Base-by-base conservation (phyloP, 805 yeast species). In the Spathaspora hagerdaliae region DNA sequence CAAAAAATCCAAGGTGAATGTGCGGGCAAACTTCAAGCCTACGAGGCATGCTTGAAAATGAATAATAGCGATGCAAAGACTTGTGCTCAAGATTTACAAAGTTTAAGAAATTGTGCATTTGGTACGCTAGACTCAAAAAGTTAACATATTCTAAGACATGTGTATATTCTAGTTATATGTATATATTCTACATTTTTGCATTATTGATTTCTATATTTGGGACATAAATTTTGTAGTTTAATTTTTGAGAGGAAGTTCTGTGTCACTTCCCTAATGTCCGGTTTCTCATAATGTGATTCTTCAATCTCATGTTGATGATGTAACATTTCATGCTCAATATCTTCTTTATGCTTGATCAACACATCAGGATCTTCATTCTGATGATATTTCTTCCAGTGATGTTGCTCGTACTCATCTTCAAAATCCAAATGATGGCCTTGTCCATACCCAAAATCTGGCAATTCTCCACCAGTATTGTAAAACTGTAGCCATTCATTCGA, bases 341-440 rank as follows among this genome's bases (percentile, higher is more conserved):
- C 97, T 61, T 90, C 97, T 51, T 83, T 85, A 61, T 90, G 97
- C 43, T 87, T 85, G 24, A 79, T 67, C 55, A 76, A 74, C 27
- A 90, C 89, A 44, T 87, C 90, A 1, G 97, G 97, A 61, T 90
- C 97, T 45, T 74, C 66, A 52, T 87, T 81, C 45, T 78, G 74
- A 60, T 87, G 94, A 59, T 75, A 83, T 65, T 89, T 73, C 49
- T 83, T 78, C 97, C 97, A 92, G 63, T 91, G 98, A 63, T 91
- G 97, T 46, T 87, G 83, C 62, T 92, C 97, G 61, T 91, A 92
- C 61, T 91, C 97, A 54, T 81, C 77, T 64, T 91, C 98, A 59
- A 90, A 92, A 67, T 88, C 96, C 32, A 90, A 84, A 67, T 91
- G 97, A 59, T 91, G 97, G 27, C 96, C 96, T 7, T 88, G 91